Evolutionary conservation across 1,139 yeast genomes (phyloP).

Genomic region (Suhomyces panamericanus): DNA sequence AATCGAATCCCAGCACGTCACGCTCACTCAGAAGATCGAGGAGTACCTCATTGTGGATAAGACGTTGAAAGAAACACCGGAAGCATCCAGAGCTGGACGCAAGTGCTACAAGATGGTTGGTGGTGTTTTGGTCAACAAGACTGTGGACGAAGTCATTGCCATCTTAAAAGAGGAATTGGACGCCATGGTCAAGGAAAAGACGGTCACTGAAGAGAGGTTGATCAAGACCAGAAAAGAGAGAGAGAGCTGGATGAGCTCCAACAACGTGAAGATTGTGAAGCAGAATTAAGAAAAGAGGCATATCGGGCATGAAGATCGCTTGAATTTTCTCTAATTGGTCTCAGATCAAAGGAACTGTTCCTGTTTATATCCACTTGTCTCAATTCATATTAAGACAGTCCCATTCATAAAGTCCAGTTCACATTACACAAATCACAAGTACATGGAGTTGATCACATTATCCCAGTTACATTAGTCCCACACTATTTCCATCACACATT

Average conservation of each 20-base stretch:
- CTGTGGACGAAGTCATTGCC: constrained; percentile 73
- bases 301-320: no score
- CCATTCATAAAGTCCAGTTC: no score
- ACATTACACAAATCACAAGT: no score
- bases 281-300: constrained; percentile 13
- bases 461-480: no score
- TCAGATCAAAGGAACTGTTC: no score
- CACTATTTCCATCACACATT: no score
- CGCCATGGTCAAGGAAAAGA: constrained; percentile 36
- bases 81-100: constrained; percentile 55
- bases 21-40: constrained; percentile 45
- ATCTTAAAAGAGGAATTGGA: constrained; percentile 61
- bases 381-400: no score
- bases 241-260: constrained; percentile 66
- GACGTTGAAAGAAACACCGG: constrained; percentile 50
- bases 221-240: constrained; percentile 52
- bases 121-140: constrained; percentile 83
- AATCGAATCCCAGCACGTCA: constrained; percentile 55
- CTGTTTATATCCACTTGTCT: no score
- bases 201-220: constrained; percentile 47
- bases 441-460: no score
- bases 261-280: constrained; percentile 64
- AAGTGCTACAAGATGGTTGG: constrained; percentile 94
- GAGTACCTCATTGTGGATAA: constrained; percentile 45
- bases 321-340: no score